Evolutionary conservation across 2,329 filamentous ascomycete genomes (phyloP).

Genomic region (Knufia fluminis): DNA sequence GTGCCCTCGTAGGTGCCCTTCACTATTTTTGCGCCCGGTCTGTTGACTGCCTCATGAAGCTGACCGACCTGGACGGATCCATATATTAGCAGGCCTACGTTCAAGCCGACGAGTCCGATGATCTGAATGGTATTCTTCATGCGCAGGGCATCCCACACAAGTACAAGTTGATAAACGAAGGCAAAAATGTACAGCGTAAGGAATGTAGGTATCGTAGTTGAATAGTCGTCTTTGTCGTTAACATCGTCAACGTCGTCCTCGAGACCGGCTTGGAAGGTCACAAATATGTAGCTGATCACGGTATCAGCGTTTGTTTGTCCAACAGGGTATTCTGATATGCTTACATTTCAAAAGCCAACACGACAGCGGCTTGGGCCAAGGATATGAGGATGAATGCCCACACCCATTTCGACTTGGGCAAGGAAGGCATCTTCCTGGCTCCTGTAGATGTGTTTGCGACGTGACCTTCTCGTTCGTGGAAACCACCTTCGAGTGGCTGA

Average conservation of each 20-base stretch:
- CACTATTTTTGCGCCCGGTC: constrained; percentile 41
- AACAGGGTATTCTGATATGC: no score
- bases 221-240: constrained; percentile 26
- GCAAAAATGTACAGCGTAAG: constrained; percentile 95
- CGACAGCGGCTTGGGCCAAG: constrained; percentile 66
- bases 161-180: constrained; percentile 80
- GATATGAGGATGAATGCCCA: constrained; percentile 72
- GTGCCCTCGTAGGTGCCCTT: constrained; percentile 51
- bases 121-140: constrained; percentile 98
- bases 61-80: constrained; percentile 88
- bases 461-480: constrained; percentile 45
- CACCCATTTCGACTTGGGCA: constrained; percentile 78
- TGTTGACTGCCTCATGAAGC: constrained; percentile 62
- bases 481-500: constrained; percentile 39
- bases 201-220: constrained; percentile 78
- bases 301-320: no score
- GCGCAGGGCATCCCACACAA: constrained; percentile 88
- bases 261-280: constrained; percentile 60
- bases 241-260: constrained; percentile 34
- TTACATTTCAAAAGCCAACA: constrained; percentile 78
- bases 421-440: constrained; percentile 40
- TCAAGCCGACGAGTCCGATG: constrained; percentile 89
- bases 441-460: constrained; percentile 28
- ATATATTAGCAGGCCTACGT: constrained; percentile 84
- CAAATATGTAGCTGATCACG: constrained; percentile 69